Conservation (phyloP, 2,329 filamentous ascomycete genomes). For the Ceratocystis cubensis region DNA sequence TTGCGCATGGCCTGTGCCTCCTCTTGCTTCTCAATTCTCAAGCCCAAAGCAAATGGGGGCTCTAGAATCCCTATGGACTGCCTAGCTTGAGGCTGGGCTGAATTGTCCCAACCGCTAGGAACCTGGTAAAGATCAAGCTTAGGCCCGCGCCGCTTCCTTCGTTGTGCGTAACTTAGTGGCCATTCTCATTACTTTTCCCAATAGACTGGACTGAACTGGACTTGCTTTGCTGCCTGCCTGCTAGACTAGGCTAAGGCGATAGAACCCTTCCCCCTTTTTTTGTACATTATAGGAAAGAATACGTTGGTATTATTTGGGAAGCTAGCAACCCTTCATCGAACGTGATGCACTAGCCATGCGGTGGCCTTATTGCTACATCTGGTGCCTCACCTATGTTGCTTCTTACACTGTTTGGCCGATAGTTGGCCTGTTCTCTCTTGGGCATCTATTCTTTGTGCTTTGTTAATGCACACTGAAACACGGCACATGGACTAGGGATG, state of each 20-base stretch:
- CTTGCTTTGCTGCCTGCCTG: neutral
- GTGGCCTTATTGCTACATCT: neutral
- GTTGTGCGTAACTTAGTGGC: neutral
- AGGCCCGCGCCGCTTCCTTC: slow-evolving; percentile 9
- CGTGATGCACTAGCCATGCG: slow-evolving; percentile 4
- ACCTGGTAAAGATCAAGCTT: neutral
- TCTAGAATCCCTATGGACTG: neutral
- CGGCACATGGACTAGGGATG: slow-evolving; percentile 1
- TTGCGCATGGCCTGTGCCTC: neutral
- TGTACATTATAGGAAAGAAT: neutral
- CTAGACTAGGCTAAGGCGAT: neutral
- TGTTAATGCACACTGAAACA: slow-evolving; percentile 10
- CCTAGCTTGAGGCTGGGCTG: neutral
- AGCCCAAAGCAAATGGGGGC: neutral
- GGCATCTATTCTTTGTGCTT: slow-evolving; percentile 5
- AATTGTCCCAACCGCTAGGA: neutral
- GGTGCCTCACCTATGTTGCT: neutral
- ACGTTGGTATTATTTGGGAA: neutral
- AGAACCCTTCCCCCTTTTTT: neutral
- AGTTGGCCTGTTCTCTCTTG: slow-evolving; percentile 9
- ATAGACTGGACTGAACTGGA: neutral
- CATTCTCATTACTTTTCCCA: neutral
- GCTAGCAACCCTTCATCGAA: neutral
- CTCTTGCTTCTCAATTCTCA: neutral
- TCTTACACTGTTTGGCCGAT: neutral